A percentile compares a stretch with the other conserved stretches of the same genome.
Conservation (phyloP, 768 basidiomycete species). For the Baorangia bicolor region DNA sequence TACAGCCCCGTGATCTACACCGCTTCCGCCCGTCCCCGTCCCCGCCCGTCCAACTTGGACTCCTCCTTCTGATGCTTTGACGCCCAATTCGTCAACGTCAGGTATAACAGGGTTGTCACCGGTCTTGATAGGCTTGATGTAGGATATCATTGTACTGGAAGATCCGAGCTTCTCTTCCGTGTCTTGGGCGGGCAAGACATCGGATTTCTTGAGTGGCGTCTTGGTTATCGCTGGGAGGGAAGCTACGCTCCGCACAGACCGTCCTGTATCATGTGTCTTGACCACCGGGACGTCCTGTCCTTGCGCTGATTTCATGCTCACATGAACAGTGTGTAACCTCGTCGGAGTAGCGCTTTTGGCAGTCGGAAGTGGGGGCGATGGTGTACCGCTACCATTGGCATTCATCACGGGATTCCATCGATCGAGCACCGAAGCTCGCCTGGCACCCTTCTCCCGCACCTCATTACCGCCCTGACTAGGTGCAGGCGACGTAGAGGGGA, state of each 20-base stretch:
- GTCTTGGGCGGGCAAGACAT: conserved; percentile 22
- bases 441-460: conserved; percentile 38
- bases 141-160: conserved; percentile 72
- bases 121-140: conserved; percentile 50
- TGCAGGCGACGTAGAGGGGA: conserved; percentile 31
- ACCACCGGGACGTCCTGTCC: conserved; percentile 22
- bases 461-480: conserved; percentile 34
- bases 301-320: conserved; percentile 24
- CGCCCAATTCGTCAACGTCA: conserved; percentile 41
- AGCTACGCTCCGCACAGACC: conserved; percentile 40
- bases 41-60: conserved; percentile 32
- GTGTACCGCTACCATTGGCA: conserved; percentile 28
- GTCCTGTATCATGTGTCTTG: conserved; percentile 33
- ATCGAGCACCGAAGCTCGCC: conserved; percentile 58
- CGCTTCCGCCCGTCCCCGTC: conserved; percentile 2
- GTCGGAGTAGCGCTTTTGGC: conserved; percentile 42
- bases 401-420: conserved; percentile 57
- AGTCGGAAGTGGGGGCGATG: conserved; percentile 37
- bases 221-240: conserved; percentile 39
- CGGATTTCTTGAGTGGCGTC: conserved; percentile 28
- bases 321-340: conserved; percentile 40
- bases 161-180: conserved; percentile 56
- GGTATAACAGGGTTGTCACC: conserved; percentile 40
- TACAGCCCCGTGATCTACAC: conserved; percentile 18
- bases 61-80: conserved; percentile 45